Base-by-base conservation (phyloP, 2,329 filamentous ascomycete species). In the Aureobasidium vineae region DNA sequence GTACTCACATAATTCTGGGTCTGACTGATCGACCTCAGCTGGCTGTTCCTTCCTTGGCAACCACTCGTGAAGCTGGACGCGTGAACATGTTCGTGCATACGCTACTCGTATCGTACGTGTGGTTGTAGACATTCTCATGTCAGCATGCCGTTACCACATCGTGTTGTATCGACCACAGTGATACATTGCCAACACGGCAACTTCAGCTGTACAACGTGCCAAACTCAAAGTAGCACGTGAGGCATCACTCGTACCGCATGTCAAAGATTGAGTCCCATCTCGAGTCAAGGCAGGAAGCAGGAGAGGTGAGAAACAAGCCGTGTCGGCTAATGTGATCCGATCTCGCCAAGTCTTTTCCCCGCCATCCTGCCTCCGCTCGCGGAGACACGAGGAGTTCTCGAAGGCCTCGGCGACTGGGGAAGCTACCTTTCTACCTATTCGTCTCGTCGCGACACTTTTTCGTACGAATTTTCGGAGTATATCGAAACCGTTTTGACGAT, bases 371-470 rank as follows among this genome's bases (percentile, higher is more conserved):
- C 38, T 43, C 38, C 54, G 38, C 15, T 28, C 53, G 36, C 53
- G 53, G 26, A 21, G 40, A 21, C 36, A 59, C 53, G 38, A 57
- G 36, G 38, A 57, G 23, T 23, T 59, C 54, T 43, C 38, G 54
- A 59, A 59, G 38, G 23, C 40, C 40, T 59, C 50, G 50, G 50
- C 50, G 31, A 54, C 28, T 38, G 54, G 54, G 54, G 54, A 56
- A 54, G 50, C 50, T 56, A 56, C 53, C 54, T 59, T 59, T 45
- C 54, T 59, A 59, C 38, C 16, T 45, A 10, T 38, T 16, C n/a
- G 21, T n/a, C 33, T 36, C 3, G 33, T 36, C 33, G 33, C 38
- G 13, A 36, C 56, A 61, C 5, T 28, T 26, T n/a, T 45, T 26
- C 19, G 19, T 23, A 59, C 45, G 40, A 21, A 21, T 47, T 36